Evolutionary conservation across 768 basidiomycete genomes (phyloP), one percentile per base, ranked within the genome.

Genomic region (Wakefieldia striispora): DNA sequence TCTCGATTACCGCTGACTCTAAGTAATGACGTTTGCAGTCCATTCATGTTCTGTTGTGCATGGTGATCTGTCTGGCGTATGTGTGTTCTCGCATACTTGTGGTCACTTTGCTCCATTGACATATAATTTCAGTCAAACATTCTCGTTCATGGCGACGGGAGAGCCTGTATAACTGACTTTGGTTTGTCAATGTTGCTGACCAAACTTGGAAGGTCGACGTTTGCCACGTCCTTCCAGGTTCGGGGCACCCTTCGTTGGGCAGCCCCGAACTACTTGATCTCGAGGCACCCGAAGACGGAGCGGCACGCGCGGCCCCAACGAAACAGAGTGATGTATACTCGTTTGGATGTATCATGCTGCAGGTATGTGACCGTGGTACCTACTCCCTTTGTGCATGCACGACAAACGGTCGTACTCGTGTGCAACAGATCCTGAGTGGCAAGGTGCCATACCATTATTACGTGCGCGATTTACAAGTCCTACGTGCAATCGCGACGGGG

Each of bases 361-460:
- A 36, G 49, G 53, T 46, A 1, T 6, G 48, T 26, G 26, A 26
- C 26, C 26, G n/a, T n/a, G n/a, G n/a, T n/a, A n/a, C n/a, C n/a
- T 9, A 26, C 26, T 4, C 26, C 26, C 9, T 4, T 26, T 26
- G 9, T 26, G 26, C 9, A 9, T 26, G 4, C 4, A 26, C 26
- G 9, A 4, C 26, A 26, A 9, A 26, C 26, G 26, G 26, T 9
- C n/a, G n/a, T n/a, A n/a, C n/a, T n/a, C n/a, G n/a, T n/a, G n/a
- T n/a, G n/a, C n/a, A 21, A 14, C 27, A 49, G 47, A 40, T 42
- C 33, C 29, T 50, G 6, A 50, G 19, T 16, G 59, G 52, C 12
- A 34, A 49, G 26, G 34, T 60, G 29, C 49, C 59, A 10, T 61
- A 54, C 21, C 36, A 57, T 19, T 48, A 57, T 17, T 53, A 48